Evolutionary conservation across 2,329 filamentous ascomycete species (phyloP).

Genomic region (Didymella arachidicola): DNA sequence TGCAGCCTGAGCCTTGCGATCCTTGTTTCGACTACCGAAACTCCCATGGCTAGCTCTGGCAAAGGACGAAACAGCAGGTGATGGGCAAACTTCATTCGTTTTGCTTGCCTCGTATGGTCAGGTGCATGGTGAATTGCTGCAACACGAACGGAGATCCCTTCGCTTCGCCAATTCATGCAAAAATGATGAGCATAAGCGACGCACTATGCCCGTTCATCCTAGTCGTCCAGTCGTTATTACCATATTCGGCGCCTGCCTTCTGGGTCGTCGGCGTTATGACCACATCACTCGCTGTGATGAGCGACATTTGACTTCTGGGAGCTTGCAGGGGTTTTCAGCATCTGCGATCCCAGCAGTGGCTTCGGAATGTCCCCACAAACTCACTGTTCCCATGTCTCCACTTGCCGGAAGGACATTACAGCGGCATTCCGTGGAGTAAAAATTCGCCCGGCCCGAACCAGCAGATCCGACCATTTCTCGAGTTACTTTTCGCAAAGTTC

Average conservation of each 20-base stretch:
- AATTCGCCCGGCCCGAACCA: conserved; percentile 15
- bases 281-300: not conserved
- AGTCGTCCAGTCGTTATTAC: not conserved
- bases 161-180: conserved; percentile 16
- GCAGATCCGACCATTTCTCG: conserved; percentile 4
- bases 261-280: not conserved
- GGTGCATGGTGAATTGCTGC: conserved; percentile 17
- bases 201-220: conserved; percentile 1
- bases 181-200: conserved; percentile 19
- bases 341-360: conserved; percentile 2
- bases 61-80: conserved; percentile 1
- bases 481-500: conserved; percentile 15
- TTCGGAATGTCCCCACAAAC: conserved; percentile 4
- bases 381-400: conserved; percentile 9
- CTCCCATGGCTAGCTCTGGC: not conserved
- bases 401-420: conserved; percentile 8
- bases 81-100: conserved; percentile 1
- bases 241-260: not conserved
- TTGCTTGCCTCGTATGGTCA: conserved; percentile 9
- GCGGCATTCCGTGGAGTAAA: conserved; percentile 16
- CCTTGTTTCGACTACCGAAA: not conserved
- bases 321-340: not conserved
- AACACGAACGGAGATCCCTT: conserved; percentile 12
- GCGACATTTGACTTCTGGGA: not conserved
- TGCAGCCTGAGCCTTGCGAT: not conserved